phyloP scores from a whole-genome alignment of 1,139 yeast genomes.

The Komagataea norvegica region DNA sequence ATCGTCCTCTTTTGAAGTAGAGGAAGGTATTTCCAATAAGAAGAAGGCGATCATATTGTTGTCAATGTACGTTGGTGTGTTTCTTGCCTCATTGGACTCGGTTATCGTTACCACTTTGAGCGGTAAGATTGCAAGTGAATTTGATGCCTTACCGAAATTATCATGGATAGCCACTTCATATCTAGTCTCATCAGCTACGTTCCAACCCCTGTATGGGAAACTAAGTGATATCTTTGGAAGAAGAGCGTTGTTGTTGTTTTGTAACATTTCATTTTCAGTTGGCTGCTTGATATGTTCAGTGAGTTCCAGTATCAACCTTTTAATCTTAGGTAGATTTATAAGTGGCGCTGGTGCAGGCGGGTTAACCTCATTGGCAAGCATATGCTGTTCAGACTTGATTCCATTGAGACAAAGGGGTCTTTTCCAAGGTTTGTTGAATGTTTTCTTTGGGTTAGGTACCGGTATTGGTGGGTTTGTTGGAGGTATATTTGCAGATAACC shows the following conservation, averaged over 20 bases:
- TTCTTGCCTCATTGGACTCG: slow-evolving; percentile 51
- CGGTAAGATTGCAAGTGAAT: slow-evolving; percentile 52
- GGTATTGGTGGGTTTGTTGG: slow-evolving; percentile 70
- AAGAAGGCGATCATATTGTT: slow-evolving; percentile 24
- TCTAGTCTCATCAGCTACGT: slow-evolving; percentile 49
- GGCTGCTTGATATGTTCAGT: slow-evolving; percentile 49
- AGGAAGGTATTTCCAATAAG: slow-evolving; percentile 2
- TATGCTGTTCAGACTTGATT: slow-evolving; percentile 52
- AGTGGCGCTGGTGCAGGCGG: slow-evolving; percentile 70
- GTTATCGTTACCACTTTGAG: slow-evolving; percentile 52
- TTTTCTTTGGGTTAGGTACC: slow-evolving; percentile 64
- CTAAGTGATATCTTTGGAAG: slow-evolving; percentile 81
- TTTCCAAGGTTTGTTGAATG: slow-evolving; percentile 59
- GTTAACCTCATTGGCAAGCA: slow-evolving; percentile 48
- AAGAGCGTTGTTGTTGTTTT: slow-evolving; percentile 41
- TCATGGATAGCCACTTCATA: slow-evolving; percentile 60
- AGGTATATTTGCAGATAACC: slow-evolving; percentile 52
- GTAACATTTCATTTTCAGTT: slow-evolving; percentile 41
- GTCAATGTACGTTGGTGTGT: slow-evolving; percentile 40
- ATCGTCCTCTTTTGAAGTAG: background rate
- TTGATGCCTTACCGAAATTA: slow-evolving; percentile 44
- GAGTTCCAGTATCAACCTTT: slow-evolving; percentile 33
- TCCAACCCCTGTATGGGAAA: slow-evolving; percentile 76
- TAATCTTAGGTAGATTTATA: slow-evolving; percentile 59
- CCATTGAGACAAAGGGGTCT: slow-evolving; percentile 55